Evolutionary conservation across 768 basidiomycete species (phyloP).

Genomic region (Cystobasidiopsis lactophilus): DNA sequence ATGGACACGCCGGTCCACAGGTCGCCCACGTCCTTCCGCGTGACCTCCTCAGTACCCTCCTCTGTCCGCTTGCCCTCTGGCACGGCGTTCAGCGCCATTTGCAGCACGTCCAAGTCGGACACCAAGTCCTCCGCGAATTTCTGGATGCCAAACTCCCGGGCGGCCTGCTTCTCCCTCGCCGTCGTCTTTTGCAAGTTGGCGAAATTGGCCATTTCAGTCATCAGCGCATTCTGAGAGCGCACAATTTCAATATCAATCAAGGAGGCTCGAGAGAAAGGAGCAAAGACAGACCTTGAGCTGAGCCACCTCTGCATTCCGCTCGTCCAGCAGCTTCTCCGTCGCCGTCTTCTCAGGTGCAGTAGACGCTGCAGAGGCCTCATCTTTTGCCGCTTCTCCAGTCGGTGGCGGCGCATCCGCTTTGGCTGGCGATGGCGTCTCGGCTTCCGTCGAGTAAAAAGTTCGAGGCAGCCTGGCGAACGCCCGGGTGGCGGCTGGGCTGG

Average conservation of each 20-base stretch:
- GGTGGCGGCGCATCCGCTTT: background rate
- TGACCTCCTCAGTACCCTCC: constrained; percentile 21
- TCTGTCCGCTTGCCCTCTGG: constrained; percentile 27
- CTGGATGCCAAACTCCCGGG: constrained; percentile 77
- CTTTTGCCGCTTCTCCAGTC: constrained; percentile 1
- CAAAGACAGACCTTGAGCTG: background rate
- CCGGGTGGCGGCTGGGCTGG: too few relatives aligned
- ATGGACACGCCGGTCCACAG: constrained; percentile 72
- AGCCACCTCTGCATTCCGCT: constrained; percentile 13
- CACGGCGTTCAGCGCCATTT: constrained; percentile 48
- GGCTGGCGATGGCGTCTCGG: background rate
- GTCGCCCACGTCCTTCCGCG: constrained; percentile 22
- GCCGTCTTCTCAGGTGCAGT: too few relatives aligned
- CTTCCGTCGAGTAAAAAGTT: too few relatives aligned
- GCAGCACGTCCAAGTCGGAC: constrained; percentile 50
- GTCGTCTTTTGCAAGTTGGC: constrained; percentile 82
- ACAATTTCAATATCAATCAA: background rate
- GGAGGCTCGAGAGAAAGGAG: too few relatives aligned
- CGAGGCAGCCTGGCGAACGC: too few relatives aligned
- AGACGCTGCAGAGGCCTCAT: too few relatives aligned
- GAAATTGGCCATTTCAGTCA: constrained; percentile 55
- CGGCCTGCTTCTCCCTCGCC: constrained; percentile 73
- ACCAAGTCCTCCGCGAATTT: constrained; percentile 45
- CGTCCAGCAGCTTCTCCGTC: constrained; percentile 16
- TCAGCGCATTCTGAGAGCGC: background rate